A percentile compares a stretch with the other conserved stretches of the same genome.
Evolutionary conservation across 2,329 filamentous ascomycete genomes (phyloP).

Genomic region (Albophoma yamanashiensis): DNA sequence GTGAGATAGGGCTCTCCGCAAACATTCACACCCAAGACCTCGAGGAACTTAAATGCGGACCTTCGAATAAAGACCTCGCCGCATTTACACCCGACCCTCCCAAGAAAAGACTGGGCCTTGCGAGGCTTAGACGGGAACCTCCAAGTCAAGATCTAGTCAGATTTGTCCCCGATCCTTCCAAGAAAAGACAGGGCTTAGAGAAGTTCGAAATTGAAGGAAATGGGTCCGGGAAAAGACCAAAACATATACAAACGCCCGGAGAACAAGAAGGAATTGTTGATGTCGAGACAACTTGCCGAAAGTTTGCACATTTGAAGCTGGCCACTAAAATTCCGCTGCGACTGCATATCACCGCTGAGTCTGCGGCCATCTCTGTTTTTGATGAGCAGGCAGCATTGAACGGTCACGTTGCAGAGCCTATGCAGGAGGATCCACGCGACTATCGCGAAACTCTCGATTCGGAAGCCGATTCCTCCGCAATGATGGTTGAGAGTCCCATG

Average conservation of each 20-base stretch:
- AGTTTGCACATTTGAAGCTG: neutral
- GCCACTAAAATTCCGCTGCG: neutral
- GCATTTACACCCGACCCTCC: too few relatives aligned
- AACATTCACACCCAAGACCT: neutral
- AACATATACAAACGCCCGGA: neutral
- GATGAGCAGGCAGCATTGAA: neutral
- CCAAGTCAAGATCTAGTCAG: neutral
- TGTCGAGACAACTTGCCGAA: neutral
- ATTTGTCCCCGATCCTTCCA: neutral
- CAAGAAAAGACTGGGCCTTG: neutral
- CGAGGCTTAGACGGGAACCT: neutral
- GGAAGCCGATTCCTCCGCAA: neutral
- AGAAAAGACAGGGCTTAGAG: neutral
- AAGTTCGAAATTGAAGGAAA: neutral
- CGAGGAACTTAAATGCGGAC: neutral
- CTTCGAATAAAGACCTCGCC: neutral
- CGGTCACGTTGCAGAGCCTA: neutral
- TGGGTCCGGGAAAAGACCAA: neutral
- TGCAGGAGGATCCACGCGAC: neutral
- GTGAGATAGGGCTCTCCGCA: neutral
- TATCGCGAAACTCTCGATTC: neutral
- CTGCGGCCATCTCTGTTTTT: neutral
- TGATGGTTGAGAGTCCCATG: conserved; percentile 1
- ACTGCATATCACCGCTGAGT: neutral
- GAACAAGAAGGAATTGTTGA: neutral